phyloP scores from a whole-genome alignment of 495 filamentous ascomycete species.

The Talaromyces thailandensis region DNA sequence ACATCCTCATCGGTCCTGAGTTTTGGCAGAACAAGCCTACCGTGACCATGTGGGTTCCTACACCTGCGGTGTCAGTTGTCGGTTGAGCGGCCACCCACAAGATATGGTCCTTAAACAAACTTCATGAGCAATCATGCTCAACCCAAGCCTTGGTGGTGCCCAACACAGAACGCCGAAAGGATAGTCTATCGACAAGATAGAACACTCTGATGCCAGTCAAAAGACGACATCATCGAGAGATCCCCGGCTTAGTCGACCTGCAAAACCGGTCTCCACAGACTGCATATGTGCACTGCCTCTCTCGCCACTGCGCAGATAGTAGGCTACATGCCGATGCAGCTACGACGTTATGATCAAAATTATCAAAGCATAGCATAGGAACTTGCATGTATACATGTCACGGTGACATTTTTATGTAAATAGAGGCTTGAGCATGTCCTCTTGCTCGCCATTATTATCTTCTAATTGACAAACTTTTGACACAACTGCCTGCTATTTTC shows the following conservation, averaged over 20 bases:
- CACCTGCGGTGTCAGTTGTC: constrained; percentile 22
- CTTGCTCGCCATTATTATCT: background rate
- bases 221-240: constrained; percentile 1
- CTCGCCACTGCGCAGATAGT: background rate
- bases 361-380: background rate
- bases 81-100: background rate
- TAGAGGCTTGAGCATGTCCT: background rate
- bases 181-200: background rate
- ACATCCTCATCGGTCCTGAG: constrained; percentile 28
- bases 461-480: background rate
- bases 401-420: background rate
- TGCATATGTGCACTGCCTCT: background rate
- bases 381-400: background rate
- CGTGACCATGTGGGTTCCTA: constrained; percentile 37
- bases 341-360: background rate
- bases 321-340: background rate
- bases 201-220: background rate
- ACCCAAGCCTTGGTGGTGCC: background rate
- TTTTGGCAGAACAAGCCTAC: constrained; percentile 22
- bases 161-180: background rate
- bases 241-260: background rate
- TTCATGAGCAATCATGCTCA: background rate
- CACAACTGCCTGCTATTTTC: background rate
- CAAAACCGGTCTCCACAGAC: background rate
- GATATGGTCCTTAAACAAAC: background rate